Conservation (phyloP, 2,329 filamentous ascomycete genomes). For the Penicillium sp. region DNA sequence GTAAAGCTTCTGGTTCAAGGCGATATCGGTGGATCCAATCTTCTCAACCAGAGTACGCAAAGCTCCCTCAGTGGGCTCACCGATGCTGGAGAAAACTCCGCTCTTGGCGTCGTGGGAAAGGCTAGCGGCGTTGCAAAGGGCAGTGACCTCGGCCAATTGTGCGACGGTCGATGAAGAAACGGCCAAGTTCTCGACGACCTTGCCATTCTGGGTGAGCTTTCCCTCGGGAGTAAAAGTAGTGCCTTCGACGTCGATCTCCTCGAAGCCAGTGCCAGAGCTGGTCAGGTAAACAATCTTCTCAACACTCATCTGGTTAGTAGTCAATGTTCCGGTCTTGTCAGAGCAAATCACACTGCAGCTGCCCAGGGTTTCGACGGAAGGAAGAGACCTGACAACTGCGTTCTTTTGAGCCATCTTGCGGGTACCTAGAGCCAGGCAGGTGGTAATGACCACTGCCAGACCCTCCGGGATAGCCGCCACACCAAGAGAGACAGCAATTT, state of each 20-base stretch:
- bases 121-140: conserved; percentile 84
- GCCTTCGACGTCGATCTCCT: conserved; percentile 85
- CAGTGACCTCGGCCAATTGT: conserved; percentile 68
- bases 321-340: conserved; percentile 97
- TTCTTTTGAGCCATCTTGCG: conserved; percentile 99
- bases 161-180: conserved; percentile 71
- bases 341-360: conserved; percentile 99
- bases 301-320: conserved; percentile 99
- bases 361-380: conserved; percentile 94
- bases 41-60: conserved; percentile 90
- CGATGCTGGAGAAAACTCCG: conserved; percentile 74
- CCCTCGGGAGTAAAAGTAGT: conserved; percentile 89
- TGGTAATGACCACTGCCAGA: conserved; percentile 97
- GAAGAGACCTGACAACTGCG: conserved; percentile 90
- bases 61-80: conserved; percentile 93
- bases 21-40: conserved; percentile 74
- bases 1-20: conserved; percentile 52
- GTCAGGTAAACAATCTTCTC: conserved; percentile 85
- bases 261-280: conserved; percentile 68
- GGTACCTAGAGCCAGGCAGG: conserved; percentile 90
- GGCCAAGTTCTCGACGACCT: conserved; percentile 65
- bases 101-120: conserved; percentile 77
- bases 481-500: conserved; percentile 97
- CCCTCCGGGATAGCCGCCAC: conserved; percentile 98
- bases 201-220: conserved; percentile 65